A percentile compares a stretch with the other conserved stretches of the same genome.
phyloP scores from a whole-genome alignment of 352 stramenopile genomes.

The Phytophthora meadii region DNA sequence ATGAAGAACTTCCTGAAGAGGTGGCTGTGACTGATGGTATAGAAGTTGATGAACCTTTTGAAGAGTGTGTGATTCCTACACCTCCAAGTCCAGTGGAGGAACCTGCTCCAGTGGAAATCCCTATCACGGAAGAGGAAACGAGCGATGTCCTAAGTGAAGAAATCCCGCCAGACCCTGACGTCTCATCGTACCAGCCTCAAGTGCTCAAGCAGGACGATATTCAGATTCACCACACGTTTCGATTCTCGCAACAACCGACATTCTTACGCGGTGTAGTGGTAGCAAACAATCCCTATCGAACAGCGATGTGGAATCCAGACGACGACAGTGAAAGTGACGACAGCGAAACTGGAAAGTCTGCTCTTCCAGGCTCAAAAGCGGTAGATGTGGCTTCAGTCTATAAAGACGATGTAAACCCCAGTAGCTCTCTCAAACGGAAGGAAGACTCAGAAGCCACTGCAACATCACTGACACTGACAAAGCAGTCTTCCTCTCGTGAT shows the following conservation, averaged over 20 bases:
- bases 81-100: slow-evolving; percentile 2
- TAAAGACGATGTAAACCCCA: slow-evolving; percentile 1
- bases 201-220: slow-evolving; percentile 22
- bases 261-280: slow-evolving; percentile 45
- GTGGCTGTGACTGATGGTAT: slow-evolving; percentile 2
- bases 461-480: neutral
- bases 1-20: neutral
- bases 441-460: too few species aligned
- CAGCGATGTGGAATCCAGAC: slow-evolving; percentile 45
- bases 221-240: slow-evolving; percentile 37
- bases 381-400: slow-evolving; percentile 23
- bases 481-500: slow-evolving; percentile 4
- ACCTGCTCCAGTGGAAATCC: neutral
- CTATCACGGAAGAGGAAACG: neutral
- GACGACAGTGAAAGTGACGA: slow-evolving; percentile 63
- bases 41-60: slow-evolving; percentile 3
- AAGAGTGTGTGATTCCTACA: slow-evolving; percentile 6
- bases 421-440: too few species aligned
- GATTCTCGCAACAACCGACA: slow-evolving; percentile 56
- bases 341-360: neutral
- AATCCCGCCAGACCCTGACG: neutral
- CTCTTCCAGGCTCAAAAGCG: neutral
- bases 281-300: slow-evolving; percentile 48
- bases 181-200: slow-evolving; percentile 12
- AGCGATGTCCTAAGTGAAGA: slow-evolving; percentile 3